These are phyloP conservation scores for Daldinia bambusicola DNA, from an alignment of 495 filamentous ascomycete species.

Conservation along the genomic window DNA sequence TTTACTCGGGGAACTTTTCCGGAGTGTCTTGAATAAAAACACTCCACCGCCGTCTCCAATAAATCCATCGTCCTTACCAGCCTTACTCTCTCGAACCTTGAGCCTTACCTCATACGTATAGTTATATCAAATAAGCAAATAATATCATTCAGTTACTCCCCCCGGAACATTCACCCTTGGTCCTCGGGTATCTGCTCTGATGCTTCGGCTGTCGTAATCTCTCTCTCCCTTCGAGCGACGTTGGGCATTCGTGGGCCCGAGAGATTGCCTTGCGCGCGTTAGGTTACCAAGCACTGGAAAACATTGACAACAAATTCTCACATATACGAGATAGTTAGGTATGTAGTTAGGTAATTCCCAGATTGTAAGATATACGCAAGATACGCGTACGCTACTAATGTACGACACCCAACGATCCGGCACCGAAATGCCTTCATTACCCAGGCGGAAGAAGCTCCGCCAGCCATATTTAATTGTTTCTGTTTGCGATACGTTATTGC, in stretches of 20 bases:
- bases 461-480: not conserved
- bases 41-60: constrained; percentile 37
- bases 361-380: not conserved
- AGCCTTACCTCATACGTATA: constrained; percentile 20
- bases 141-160: constrained; percentile 23
- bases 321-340: not conserved
- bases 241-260: constrained; percentile 14
- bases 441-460: constrained; percentile 7
- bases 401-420: constrained; percentile 18
- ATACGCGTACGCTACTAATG: not conserved
- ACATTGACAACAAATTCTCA: constrained; percentile 19
- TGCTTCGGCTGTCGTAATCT: constrained; percentile 20
- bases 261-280: constrained; percentile 16
- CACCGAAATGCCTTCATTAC: constrained; percentile 8
- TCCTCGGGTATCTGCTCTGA: constrained; percentile 8
- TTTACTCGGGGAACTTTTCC: constrained; percentile 30
- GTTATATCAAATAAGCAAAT: constrained; percentile 9
- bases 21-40: not conserved
- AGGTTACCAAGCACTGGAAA: constrained; percentile 4
- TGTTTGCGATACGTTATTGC: constrained; percentile 27
- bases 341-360: not conserved
- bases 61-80: constrained; percentile 24
- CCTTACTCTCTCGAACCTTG: constrained; percentile 17
- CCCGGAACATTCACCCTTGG: constrained; percentile 16
- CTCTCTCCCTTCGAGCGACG: constrained; percentile 11